Percentiles rank a stretch among this genome's conserved stretches.
phyloP scores from a whole-genome alignment of 192 early-diverging fungal species.

The Phlyctochytrium arcticum region DNA sequence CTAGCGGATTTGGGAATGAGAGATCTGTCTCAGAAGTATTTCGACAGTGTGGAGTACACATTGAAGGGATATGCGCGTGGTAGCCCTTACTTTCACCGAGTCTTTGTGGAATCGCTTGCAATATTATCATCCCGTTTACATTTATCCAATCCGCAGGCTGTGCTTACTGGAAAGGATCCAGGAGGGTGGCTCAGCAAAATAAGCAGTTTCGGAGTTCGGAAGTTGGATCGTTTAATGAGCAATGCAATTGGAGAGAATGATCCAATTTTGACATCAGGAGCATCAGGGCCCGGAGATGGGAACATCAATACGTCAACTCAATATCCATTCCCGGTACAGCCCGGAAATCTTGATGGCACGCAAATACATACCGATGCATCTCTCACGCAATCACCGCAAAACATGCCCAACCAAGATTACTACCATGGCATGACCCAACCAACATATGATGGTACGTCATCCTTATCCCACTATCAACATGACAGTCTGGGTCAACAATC shows the following conservation, averaged over 20 bases:
- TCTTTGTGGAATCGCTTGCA: slow-evolving; percentile 67
- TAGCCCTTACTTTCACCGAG: slow-evolving; percentile 74
- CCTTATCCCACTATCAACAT: too few relatives aligned
- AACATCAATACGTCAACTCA: not conserved
- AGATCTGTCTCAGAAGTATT: slow-evolving; percentile 70
- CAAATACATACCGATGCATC: not conserved
- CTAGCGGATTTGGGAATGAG: slow-evolving; percentile 76
- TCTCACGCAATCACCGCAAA: not conserved
- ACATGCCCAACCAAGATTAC: not conserved
- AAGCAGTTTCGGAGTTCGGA: slow-evolving; percentile 50
- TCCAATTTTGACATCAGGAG: not conserved
- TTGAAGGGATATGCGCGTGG: slow-evolving; percentile 69
- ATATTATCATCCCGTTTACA: slow-evolving; percentile 59
- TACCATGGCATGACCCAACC: too few relatives aligned
- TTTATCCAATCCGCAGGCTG: slow-evolving; percentile 25
- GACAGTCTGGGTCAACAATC: too few relatives aligned
- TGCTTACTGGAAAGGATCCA: slow-evolving; percentile 18
- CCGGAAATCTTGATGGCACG: not conserved
- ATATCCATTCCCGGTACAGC: not conserved
- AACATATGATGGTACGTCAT: too few relatives aligned
- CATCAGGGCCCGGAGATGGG: not conserved
- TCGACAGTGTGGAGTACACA: slow-evolving; percentile 68
- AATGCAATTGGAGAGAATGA: slow-evolving; percentile 52
- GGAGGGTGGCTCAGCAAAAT: slow-evolving; percentile 42
- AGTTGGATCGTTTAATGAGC: slow-evolving; percentile 62